These are phyloP conservation scores for Eucalyptus pumila DNA, from an alignment of 345 rosid genomes.

Conservation along the genomic window DNA sequence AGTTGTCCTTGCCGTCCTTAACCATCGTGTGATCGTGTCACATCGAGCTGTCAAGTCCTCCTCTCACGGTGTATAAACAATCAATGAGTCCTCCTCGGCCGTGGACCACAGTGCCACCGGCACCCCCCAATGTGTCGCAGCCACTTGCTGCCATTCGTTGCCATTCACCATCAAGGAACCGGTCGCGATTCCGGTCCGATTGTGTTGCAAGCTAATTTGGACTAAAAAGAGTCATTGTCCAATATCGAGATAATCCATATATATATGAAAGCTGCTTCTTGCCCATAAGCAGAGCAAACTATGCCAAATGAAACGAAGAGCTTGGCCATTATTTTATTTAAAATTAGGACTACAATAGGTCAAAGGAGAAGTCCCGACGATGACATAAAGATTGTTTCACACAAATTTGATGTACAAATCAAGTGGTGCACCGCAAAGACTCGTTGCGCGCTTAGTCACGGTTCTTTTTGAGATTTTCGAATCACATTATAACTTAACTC, in stretches of 20 bases:
- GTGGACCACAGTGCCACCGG: fast-evolving
- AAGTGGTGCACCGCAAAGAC: background rate
- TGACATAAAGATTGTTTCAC: background rate
- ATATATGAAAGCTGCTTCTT: background rate
- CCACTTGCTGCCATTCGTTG: too few relatives aligned
- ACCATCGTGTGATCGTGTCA: fast-evolving
- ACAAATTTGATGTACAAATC: background rate
- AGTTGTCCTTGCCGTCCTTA: too few relatives aligned
- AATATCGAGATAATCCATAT: background rate
- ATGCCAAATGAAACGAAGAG: background rate
- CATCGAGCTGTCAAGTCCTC: too few relatives aligned
- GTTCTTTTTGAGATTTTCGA: background rate
- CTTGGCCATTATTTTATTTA: background rate
- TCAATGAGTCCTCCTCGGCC: fast-evolving
- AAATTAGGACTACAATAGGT: background rate
- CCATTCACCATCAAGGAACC: too few relatives aligned
- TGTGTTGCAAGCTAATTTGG: too few relatives aligned
- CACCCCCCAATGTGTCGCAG: too few relatives aligned
- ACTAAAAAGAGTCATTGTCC: background rate
- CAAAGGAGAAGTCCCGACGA: background rate
- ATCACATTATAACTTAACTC: background rate
- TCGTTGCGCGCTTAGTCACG: background rate
- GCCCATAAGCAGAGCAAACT: background rate
- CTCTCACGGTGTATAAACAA: too few relatives aligned
- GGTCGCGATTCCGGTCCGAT: too few relatives aligned